Evolutionary conservation across 129 eudicot genomes (phyloP).

Genomic region (Artemisia annua): DNA sequence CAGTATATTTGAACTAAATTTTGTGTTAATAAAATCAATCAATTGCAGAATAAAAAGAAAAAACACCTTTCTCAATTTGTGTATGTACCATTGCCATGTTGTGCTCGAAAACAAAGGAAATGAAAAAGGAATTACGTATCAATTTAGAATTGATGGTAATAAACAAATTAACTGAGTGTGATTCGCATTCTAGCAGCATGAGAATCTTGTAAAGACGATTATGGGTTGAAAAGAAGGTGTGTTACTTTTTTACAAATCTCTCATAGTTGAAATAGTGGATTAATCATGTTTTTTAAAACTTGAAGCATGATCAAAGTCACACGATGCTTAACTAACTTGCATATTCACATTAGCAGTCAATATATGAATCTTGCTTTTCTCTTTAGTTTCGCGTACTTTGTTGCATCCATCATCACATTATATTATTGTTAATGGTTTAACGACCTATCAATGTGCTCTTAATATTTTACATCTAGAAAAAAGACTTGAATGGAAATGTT

Average conservation of each 20-base stretch:
- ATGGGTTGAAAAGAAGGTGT: conserved; percentile 18
- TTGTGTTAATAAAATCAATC: too few relatives aligned
- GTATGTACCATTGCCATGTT: too few relatives aligned
- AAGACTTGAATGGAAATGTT: background rate
- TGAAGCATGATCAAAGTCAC: background rate
- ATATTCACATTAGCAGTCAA: conserved; percentile 29
- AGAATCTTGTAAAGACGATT: conserved; percentile 24
- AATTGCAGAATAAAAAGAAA: too few relatives aligned
- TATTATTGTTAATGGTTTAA: conserved; percentile 7
- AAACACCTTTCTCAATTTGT: too few relatives aligned
- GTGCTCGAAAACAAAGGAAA: too few relatives aligned
- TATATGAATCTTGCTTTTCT: background rate
- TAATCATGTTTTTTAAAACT: conserved; percentile 9
- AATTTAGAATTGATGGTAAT: background rate
- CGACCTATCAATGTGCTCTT: background rate
- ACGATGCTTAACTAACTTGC: conserved; percentile 14
- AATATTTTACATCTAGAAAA: background rate
- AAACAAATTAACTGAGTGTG: background rate
- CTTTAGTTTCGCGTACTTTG: background rate
- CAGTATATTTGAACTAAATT: too few relatives aligned
- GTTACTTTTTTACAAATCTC: conserved; percentile 5
- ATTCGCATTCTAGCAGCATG: background rate
- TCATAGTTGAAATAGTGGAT: conserved; percentile 20
- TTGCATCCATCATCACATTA: background rate
- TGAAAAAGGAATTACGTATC: too few relatives aligned